Base-by-base conservation (phyloP, 495 filamentous ascomycete species). In the Neurospora tetraspora region DNA sequence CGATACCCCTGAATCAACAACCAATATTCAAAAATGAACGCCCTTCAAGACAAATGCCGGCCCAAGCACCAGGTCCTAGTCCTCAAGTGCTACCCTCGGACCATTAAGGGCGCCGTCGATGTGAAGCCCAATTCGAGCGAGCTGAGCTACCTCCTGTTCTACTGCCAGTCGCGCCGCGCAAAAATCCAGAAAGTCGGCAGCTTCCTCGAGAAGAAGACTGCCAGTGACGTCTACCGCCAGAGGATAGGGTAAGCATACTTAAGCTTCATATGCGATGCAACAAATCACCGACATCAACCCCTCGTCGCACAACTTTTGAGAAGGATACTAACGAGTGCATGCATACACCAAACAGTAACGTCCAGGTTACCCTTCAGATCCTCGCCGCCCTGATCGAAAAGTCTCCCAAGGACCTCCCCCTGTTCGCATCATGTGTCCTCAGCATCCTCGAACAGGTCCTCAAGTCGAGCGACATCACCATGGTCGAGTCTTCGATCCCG, bases 51-150 rank as follows among this genome's bases (percentile, higher is more conserved):
- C 77, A 86, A 81, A 81, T 89, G 87, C 77, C 92, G 94, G 71
- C 94, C 94, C 27, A 97, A 97, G 82, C 94, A 98, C 81, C 94
- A 97, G 85, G 90, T 97, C 72, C 84, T 98, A 69, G 90, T 96
- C 69, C 87, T 97, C 39, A 97, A 97, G 81, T 98, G 94, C 85
- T 98, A 96, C 82, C 94, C 94, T 39, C 89, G 88, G 74, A 94
- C 92, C 71, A 91, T 93, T 71, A 97, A 97, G 82, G 93, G 92
- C 73, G 92, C 92, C 68, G 88, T 91, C 78, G 93, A 96, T 74
- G 92, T 97, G 72, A 95, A 94, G 81, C 93, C 94, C 10, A 98
- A 98, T 79, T 91, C 92, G 61, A 96, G 92, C 81, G 94, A 98
- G 84, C 89, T 98, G 53, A 96, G 93, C 79, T 98, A 98, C 79